Conservation (phyloP, 768 basidiomycete species). For the Tricholoma furcatifolium region DNA sequence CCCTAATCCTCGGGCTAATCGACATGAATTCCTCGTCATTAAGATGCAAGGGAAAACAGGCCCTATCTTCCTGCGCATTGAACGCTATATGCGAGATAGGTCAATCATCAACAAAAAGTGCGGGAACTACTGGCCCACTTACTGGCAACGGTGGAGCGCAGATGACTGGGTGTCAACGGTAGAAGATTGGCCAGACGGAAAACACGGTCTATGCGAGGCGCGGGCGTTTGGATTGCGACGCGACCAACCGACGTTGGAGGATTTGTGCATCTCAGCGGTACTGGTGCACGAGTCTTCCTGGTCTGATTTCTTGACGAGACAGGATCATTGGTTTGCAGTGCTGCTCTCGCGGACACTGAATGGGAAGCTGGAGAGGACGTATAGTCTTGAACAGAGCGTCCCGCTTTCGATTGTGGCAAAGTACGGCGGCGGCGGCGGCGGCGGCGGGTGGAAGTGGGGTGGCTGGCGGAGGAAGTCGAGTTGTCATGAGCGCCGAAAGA, state of each 20-base stretch:
- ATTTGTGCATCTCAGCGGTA: no score
- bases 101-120: background rate
- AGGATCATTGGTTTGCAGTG: constrained; percentile 8
- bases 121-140: background rate
- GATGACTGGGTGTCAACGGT: constrained; percentile 2
- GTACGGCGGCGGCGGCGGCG: no score
- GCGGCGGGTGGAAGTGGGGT: no score
- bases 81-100: background rate
- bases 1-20: background rate
- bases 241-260: no score
- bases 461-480: no score
- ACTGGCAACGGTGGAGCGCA: no score
- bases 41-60: background rate
- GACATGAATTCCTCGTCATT: constrained; percentile 3
- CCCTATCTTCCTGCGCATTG: background rate
- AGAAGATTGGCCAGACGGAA: constrained; percentile 3
- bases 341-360: background rate
- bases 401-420: no score
- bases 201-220: background rate
- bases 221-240: no score
- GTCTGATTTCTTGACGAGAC: background rate
- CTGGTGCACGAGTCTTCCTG: background rate
- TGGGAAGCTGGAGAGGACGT: no score
- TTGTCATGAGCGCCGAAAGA: no score
- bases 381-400: no score